Evolutionary conservation across 73 alveolate genomes (phyloP).

Genomic region (Paramecium caudatum): DNA sequence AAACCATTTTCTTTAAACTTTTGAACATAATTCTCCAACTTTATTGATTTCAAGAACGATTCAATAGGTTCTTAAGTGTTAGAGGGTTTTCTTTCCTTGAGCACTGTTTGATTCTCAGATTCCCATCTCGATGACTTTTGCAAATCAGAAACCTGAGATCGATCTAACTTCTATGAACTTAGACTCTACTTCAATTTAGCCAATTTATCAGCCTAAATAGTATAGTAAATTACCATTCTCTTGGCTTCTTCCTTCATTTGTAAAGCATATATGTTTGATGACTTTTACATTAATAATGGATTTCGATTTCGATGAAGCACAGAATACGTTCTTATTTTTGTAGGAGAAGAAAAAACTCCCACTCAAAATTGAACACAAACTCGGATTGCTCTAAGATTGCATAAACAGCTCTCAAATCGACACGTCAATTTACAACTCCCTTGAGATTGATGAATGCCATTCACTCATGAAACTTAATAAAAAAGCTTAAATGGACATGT

Average conservation of each 20-base stretch:
- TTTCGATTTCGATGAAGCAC: slow-evolving; percentile 61
- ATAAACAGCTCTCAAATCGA: background rate
- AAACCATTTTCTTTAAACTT: slow-evolving; percentile 65
- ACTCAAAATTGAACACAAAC: background rate
- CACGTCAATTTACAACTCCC: background rate
- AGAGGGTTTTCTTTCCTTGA: slow-evolving; percentile 28
- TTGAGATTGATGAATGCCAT: slow-evolving; percentile 30
- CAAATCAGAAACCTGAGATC: too few relatives aligned
- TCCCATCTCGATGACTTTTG: background rate
- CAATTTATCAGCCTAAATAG: slow-evolving; percentile 42
- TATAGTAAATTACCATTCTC: slow-evolving; percentile 7
- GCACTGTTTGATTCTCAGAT: background rate
- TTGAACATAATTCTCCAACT: slow-evolving; percentile 25
- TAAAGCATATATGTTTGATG: background rate
- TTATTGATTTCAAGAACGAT: slow-evolving; percentile 47
- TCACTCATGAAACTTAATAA: slow-evolving; percentile 17
- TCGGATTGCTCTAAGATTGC: background rate
- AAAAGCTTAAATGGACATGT: slow-evolving; percentile 11
- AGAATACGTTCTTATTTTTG: background rate
- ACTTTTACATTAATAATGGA: slow-evolving; percentile 41
- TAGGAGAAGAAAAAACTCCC: background rate
- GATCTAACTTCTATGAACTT: slow-evolving; percentile 38
- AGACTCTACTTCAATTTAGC: slow-evolving; percentile 25
- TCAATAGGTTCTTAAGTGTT: slow-evolving; percentile 56
- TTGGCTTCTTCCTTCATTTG: slow-evolving; percentile 45